Evolutionary conservation across 768 basidiomycete species (phyloP), one percentile per base, ranked within the genome.

Genomic region (Cyclocybe aegerita): DNA sequence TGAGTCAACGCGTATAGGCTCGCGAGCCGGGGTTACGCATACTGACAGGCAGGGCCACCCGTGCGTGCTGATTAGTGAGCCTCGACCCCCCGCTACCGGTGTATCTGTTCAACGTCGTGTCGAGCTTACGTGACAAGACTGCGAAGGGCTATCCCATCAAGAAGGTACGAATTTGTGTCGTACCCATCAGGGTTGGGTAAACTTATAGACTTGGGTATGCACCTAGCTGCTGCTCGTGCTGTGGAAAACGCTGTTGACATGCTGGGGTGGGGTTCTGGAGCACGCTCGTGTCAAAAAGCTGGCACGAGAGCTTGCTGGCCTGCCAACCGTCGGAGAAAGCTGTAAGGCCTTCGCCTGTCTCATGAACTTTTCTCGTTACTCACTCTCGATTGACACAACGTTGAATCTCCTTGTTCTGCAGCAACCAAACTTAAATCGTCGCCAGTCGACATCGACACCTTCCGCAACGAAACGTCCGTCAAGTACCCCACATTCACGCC

Each of bases 71-170:
- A 37, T 31, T 55, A 98, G 96, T 99, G 95, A 89, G 88, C 58
- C 77, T 96, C 70, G 92, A 96, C 41, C 95, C 95, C 9, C 95
- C 97, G 9, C 72, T 98, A 15, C 95, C 96, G 1, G 85, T 96
- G 6, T 94, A 94, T 62, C 75, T 98, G 12, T 92, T 97, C 73
- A 87, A 88, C 47, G 80, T 94, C 41, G 86, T 98, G n/a, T 86
- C 93, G 16, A 85, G 86, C 37, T 73, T 98, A 37, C 85, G 92
- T 57, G 96, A 98, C 66, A 93, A 93, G 71, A 90, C 88, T 62
- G 89, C 93, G 2, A 94, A 91, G 63, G 92, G 92, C 4, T 99
- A 97, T 69, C 97, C 97, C 0, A 90, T 97, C 60, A 99, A 98
- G 73, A 98, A 98, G 81, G 94, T 90, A 46, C 15, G 65, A 53